Conservation (phyloP, 345 rosid genomes). For the Litchi chinensis region DNA sequence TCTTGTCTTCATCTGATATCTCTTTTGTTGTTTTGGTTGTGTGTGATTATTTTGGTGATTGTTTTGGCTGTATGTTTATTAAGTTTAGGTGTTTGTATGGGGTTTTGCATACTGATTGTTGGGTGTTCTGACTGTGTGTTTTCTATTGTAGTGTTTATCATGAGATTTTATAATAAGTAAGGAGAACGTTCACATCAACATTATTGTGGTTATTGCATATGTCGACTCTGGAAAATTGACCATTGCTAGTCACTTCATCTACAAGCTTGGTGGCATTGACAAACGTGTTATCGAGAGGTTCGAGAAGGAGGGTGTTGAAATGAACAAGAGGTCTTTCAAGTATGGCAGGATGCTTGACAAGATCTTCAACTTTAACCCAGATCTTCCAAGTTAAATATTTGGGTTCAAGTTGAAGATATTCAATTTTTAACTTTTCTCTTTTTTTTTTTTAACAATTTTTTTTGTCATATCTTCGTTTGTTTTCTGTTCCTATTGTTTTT, state of each 20-base stretch:
- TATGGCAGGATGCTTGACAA: conserved; percentile 78
- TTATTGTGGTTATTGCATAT: conserved; percentile 49
- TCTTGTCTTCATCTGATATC: too few species aligned
- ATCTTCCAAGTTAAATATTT: too few species aligned
- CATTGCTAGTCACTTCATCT: conserved; percentile 74
- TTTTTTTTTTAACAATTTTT: too few species aligned
- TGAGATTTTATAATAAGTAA: conserved; percentile 29
- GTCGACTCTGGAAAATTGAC: conserved; percentile 72
- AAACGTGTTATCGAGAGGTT: conserved; percentile 82
- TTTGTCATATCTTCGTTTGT: too few species aligned
- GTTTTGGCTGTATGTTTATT: background rate
- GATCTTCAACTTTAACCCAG: too few species aligned
- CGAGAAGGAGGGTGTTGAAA: conserved; percentile 80
- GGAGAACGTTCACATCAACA: conserved; percentile 44
- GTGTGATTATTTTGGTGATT: background rate
- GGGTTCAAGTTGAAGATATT: too few species aligned
- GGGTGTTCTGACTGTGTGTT: background rate
- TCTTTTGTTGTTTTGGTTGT: too few species aligned
- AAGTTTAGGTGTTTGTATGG: too few species aligned
- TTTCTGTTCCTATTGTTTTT: too few species aligned
- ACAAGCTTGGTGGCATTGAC: conserved; percentile 84
- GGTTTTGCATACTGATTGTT: background rate
- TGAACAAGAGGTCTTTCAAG: conserved; percentile 82
- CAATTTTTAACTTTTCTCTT: too few species aligned
- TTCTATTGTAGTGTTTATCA: background rate